Evolutionary conservation across 768 basidiomycete species (phyloP), one percentile per base, ranked within the genome.

Genomic region (Rhodosporidiobolus sp.): DNA sequence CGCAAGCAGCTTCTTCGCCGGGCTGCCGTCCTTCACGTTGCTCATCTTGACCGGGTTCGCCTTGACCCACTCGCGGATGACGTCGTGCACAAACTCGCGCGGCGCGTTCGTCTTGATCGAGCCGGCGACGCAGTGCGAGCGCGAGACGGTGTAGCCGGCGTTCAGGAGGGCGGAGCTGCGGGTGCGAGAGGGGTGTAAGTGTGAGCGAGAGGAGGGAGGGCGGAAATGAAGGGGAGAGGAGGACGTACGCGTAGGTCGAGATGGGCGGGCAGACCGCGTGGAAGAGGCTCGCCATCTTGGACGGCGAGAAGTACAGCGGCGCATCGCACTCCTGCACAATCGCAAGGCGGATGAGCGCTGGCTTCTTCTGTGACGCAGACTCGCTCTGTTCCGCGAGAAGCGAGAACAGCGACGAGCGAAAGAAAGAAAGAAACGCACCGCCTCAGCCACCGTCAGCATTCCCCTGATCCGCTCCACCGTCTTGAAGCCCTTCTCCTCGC

Each of bases 31-130:
- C 17, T 89, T 85, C 22, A 97, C 85, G 64, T 93, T 95, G 63
- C 89, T 88, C 85, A 88, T 86, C 77, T 88, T 89, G 35, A 96
- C 90, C 0, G 95, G 92, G 77, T 94, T 84, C 57, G 63, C 32
- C 78, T 91, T 90, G 67, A 92, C 86, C 87, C 89, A 95, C n/a
- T 87, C 87, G 9, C 94, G 87, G 79, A 88, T 89, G 60, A 96
- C 83, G 77, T 95, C 94, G 78, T 90, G 87, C 14, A 98, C 80
- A 71, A 88, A 88, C 35, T 82, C 78, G 46, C 87, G 84, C 4
- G 88, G 83, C 5, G 92, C 95, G 28, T 87, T 85, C 26, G 96
- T 96, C 84, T 98, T 98, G 67, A 99, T 81, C 14, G 93, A 94
- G 0, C 96, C 96, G 9, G 92, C 81, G 28, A 84, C 85, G 1